A percentile compares a stretch with the other conserved stretches of the same genome.
These are phyloP conservation scores for Capronia americana DNA, from an alignment of 2,329 filamentous ascomycete genomes.

Conservation along the genomic window DNA sequence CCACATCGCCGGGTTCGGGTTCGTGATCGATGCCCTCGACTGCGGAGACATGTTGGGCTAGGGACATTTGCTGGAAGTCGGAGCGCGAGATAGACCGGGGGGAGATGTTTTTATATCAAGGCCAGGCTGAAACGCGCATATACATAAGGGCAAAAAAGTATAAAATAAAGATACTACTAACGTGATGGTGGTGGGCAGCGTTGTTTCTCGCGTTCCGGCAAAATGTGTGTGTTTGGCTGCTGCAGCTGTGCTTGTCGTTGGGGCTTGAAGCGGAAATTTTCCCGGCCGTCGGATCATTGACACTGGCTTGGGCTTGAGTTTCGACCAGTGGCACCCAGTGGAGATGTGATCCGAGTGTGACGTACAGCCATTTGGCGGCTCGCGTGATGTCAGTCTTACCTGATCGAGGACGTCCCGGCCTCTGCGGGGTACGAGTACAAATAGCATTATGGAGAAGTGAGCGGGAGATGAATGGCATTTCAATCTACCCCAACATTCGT, in stretches of 20 bases:
- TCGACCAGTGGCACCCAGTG: background rate
- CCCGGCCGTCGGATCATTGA: background rate
- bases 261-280: background rate
- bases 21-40: slow-evolving; percentile 58
- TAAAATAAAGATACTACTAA: background rate
- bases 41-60: slow-evolving; percentile 59
- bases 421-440: background rate
- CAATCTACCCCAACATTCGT: background rate
- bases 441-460: background rate
- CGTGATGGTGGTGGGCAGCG: background rate
- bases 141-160: background rate
- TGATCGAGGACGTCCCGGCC: background rate
- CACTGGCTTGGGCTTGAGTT: background rate
- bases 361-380: background rate
- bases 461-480: background rate
- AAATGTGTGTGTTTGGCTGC: background rate
- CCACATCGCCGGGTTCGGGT: slow-evolving; percentile 37
- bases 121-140: slow-evolving; percentile 1
- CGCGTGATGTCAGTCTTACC: background rate
- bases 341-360: background rate
- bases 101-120: background rate
- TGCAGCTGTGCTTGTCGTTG: background rate
- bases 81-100: background rate
- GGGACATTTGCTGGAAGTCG: slow-evolving; percentile 50
- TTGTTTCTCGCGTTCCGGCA: background rate